Percentiles rank a stretch among this genome's conserved stretches.
These are phyloP conservation scores for Geosmithia flava DNA, from an alignment of 2,329 filamentous ascomycete genomes.

Conservation along the genomic window DNA sequence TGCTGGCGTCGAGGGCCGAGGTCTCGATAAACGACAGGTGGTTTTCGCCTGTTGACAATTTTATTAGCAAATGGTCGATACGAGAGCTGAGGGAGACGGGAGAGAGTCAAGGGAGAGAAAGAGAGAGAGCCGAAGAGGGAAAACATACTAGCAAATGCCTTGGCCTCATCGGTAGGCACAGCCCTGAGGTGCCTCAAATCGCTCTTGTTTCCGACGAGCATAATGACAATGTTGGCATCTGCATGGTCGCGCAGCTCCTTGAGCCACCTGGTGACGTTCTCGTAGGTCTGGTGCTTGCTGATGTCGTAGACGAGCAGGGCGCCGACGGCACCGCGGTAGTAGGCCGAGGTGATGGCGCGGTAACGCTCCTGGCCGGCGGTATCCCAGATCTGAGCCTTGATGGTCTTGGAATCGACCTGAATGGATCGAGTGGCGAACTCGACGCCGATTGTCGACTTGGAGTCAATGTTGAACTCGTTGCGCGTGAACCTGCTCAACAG, in stretches of 20 bases:
- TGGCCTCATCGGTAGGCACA: slow-evolving; percentile 95
- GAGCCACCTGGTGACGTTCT: slow-evolving; percentile 97
- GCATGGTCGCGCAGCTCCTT: slow-evolving; percentile 97
- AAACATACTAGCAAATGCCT: slow-evolving; percentile 88
- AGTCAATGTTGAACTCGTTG: slow-evolving; percentile 99
- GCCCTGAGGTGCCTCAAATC: slow-evolving; percentile 98
- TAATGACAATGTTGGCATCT: slow-evolving; percentile 98
- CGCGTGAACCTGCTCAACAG: slow-evolving; percentile 98
- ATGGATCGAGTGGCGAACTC: slow-evolving; percentile 98
- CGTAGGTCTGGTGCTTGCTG: slow-evolving; percentile 98
- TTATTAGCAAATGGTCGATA: background rate
- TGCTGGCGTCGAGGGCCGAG: slow-evolving; percentile 95
- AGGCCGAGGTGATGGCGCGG: slow-evolving; percentile 96
- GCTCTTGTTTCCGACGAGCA: slow-evolving; percentile 99
- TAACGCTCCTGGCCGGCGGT: slow-evolving; percentile 98
- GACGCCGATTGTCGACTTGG: slow-evolving; percentile 98
- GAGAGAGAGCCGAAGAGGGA: slow-evolving; percentile 1
- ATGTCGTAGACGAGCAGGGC: slow-evolving; percentile 98
- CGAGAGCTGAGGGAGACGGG: background rate
- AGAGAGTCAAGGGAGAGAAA: background rate
- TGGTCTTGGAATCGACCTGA: slow-evolving; percentile 98
- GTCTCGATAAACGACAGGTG: slow-evolving; percentile 99
- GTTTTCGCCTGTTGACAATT: slow-evolving; percentile 62
- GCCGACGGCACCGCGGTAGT: slow-evolving; percentile 95
- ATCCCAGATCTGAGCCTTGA: slow-evolving; percentile 99